These are phyloP conservation scores for Epithele typhae DNA, from an alignment of 768 basidiomycete genomes.

Conservation along the genomic window DNA sequence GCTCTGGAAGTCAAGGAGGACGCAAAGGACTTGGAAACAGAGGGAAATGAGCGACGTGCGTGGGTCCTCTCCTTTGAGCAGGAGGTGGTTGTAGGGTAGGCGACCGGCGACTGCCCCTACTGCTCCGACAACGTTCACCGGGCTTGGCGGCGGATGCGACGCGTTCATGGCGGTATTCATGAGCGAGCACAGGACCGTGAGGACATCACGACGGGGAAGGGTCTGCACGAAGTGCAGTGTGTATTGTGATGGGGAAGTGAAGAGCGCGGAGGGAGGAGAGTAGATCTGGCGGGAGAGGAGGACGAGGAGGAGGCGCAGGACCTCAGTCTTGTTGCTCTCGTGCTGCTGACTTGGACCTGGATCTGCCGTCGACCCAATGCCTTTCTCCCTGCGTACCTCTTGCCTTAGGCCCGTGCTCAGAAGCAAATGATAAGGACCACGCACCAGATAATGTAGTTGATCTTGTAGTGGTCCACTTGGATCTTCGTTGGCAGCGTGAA, in stretches of 20 bases:
- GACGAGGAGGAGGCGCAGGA: conserved; percentile 83
- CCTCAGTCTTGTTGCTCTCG: conserved; percentile 83
- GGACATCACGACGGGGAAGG: conserved; percentile 73
- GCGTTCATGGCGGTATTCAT: conserved; percentile 87
- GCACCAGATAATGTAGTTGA: conserved; percentile 86
- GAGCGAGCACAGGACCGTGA: conserved; percentile 89
- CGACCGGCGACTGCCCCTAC: conserved; percentile 73
- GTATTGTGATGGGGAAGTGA: conserved; percentile 71
- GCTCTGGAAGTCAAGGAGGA: conserved; percentile 77
- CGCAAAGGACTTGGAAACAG: conserved; percentile 74
- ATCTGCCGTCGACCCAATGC: conserved; percentile 84
- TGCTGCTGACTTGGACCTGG: conserved; percentile 57
- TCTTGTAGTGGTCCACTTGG: conserved; percentile 76
- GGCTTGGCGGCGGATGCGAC: conserved; percentile 33
- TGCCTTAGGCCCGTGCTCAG: too few relatives aligned
- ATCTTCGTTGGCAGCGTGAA: conserved; percentile 82
- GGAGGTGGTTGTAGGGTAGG: conserved; percentile 85
- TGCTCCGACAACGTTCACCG: conserved; percentile 51
- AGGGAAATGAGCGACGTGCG: conserved; percentile 66
- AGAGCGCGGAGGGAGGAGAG: conserved; percentile 61
- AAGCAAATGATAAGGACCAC: conserved; percentile 20
- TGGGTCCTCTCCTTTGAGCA: conserved; percentile 86
- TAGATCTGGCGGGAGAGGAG: conserved; percentile 91
- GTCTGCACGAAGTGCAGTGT: conserved; percentile 75
- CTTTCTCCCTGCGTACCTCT: conserved; percentile 79